phyloP scores from a whole-genome alignment of 257 asterid genomes.

The Nicotiana sylvestris region DNA sequence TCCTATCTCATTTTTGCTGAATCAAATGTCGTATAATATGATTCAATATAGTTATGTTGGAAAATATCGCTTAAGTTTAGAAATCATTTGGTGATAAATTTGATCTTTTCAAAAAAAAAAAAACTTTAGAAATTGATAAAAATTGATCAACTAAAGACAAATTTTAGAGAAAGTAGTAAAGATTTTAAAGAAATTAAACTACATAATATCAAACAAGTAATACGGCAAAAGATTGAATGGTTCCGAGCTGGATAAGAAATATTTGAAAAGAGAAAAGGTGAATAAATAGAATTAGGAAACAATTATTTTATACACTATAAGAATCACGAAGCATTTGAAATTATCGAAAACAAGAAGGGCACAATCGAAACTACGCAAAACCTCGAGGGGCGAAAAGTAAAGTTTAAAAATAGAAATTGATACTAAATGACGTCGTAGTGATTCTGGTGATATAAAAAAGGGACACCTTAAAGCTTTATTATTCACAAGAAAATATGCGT shows the following conservation, averaged over 20 bases:
- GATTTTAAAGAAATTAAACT: neutral
- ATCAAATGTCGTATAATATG: too few species aligned
- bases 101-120: too few species aligned
- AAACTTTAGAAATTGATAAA: too few species aligned
- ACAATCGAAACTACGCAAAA: neutral
- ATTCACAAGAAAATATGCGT: conserved; percentile 48
- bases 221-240: too few species aligned
- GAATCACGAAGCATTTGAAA: neutral
- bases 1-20: too few species aligned
- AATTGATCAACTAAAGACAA: too few species aligned
- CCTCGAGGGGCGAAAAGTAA: neutral
- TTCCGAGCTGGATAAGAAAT: too few species aligned
- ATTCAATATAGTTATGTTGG: too few species aligned
- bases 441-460: conserved; percentile 23
- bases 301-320: too few species aligned
- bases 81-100: too few species aligned
- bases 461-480: conserved; percentile 44
- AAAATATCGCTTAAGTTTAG: too few species aligned
- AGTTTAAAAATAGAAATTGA: neutral
- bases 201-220: neutral
- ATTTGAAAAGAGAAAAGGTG: neutral
- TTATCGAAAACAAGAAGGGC: neutral
- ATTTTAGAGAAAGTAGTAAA: too few species aligned
- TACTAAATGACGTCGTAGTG: conserved; percentile 9
- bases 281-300: neutral